Evolutionary conservation across 23 red algal species (phyloP).

Genomic region (Chondrus crispus): DNA sequence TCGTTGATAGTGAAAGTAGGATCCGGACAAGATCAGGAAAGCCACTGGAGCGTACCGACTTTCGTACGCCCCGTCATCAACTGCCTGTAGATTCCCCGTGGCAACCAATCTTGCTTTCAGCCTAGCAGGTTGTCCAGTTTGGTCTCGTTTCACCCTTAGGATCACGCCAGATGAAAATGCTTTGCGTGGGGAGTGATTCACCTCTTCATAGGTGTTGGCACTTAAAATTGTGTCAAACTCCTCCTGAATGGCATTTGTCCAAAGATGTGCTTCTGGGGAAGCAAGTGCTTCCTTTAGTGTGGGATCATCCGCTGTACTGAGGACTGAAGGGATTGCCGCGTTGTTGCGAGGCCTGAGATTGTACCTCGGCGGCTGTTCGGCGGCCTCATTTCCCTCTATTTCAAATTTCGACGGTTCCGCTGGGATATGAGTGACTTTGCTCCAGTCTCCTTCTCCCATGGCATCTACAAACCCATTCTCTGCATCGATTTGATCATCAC

Average conservation of each 20-base stretch:
- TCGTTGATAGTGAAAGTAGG: neutral
- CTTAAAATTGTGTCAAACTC: neutral
- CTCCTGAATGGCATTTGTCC: conserved; percentile 13
- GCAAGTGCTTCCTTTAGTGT: neutral
- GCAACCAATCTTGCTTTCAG: conserved; percentile 26
- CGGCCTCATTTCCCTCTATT: too few species aligned
- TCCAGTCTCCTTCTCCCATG: neutral
- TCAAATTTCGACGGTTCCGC: too few species aligned
- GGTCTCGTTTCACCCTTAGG: neutral
- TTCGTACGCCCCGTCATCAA: neutral
- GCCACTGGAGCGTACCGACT: neutral
- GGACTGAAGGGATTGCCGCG: neutral
- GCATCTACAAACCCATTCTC: neutral
- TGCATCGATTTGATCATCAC: too few species aligned
- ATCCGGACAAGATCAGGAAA: neutral
- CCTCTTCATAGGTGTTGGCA: neutral
- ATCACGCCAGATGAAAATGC: neutral
- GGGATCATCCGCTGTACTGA: conserved; percentile 7
- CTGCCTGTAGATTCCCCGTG: neutral
- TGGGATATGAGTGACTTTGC: too few species aligned
- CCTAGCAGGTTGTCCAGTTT: neutral
- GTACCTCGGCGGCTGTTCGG: too few species aligned
- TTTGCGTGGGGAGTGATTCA: neutral
- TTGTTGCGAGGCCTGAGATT: neutral
- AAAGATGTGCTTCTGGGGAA: neutral